phyloP scores from a whole-genome alignment of 2,329 filamentous ascomycete genomes.

The Fusarium paranaense region DNA sequence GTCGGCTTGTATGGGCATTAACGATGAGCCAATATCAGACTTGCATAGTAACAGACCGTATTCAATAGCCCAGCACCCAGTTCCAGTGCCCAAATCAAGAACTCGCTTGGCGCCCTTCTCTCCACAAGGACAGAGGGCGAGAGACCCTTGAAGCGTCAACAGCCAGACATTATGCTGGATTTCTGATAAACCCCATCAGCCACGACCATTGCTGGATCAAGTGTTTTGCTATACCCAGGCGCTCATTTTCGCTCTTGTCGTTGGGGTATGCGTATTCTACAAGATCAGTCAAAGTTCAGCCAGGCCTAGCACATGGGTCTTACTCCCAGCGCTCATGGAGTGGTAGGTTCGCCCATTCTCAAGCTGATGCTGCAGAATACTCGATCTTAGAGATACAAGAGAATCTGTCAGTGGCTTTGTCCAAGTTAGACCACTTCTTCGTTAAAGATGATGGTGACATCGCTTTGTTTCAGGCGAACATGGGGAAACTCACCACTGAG shows the following conservation, averaged over 20 bases:
- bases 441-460: not conserved
- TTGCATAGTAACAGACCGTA: not conserved
- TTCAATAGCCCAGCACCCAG: constrained; percentile 25
- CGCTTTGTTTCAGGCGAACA: not conserved
- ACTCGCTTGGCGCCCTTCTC: constrained; percentile 5
- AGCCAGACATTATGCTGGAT: constrained; percentile 10
- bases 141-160: not conserved
- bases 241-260: constrained; percentile 10
- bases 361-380: not conserved
- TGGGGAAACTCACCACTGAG: not conserved
- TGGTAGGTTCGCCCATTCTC: constrained; percentile 17
- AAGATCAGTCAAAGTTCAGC: not conserved
- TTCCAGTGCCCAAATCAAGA: constrained; percentile 13
- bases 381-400: constrained; percentile 10
- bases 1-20: not conserved
- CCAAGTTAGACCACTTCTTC: not conserved
- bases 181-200: not conserved
- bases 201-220: not conserved
- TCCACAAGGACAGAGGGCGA: constrained; percentile 10
- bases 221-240: not conserved
- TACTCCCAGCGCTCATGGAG: constrained; percentile 11
- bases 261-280: constrained; percentile 10
- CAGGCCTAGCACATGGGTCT: too few species aligned
- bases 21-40: too few species aligned
- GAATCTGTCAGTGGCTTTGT: constrained; percentile 6